Conservation (phyloP, 2,329 filamentous ascomycete species). For the Colletotrichum aenigma region DNA sequence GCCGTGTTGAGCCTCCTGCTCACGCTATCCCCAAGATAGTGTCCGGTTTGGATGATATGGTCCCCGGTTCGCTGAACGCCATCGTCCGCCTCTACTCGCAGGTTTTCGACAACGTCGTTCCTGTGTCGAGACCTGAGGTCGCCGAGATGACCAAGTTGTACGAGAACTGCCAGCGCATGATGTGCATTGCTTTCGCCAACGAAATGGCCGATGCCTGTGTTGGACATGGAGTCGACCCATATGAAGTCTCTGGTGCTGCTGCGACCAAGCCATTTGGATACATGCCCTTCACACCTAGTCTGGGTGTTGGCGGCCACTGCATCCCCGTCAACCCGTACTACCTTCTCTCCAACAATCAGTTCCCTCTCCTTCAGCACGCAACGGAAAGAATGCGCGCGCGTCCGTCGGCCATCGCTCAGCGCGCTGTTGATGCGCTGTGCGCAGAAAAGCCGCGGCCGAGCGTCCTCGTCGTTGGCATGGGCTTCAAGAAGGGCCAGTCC, state of each 20-base stretch:
- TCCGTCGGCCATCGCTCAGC: constrained; percentile 42
- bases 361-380: constrained; percentile 50
- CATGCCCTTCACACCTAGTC: constrained; percentile 47
- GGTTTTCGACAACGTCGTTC: constrained; percentile 52
- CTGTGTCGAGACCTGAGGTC: constrained; percentile 56
- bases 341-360: constrained; percentile 49
- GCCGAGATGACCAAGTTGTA: constrained; percentile 65
- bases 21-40: constrained; percentile 56
- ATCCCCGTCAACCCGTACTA: constrained; percentile 62
- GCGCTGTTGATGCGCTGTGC: constrained; percentile 35
- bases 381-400: constrained; percentile 47
- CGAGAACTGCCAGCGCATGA: constrained; percentile 62
- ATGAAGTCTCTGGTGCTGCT: constrained; percentile 54
- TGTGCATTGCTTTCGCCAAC: constrained; percentile 59
- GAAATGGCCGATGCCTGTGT: constrained; percentile 60
- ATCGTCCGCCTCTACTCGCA: constrained; percentile 49
- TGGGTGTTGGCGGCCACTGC: constrained; percentile 60
- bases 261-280: constrained; percentile 59
- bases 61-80: constrained; percentile 46
- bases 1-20: constrained; percentile 43
- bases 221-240: constrained; percentile 49
- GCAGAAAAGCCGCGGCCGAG: constrained; percentile 24
- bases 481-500: constrained; percentile 55
- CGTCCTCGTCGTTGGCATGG: constrained; percentile 51
- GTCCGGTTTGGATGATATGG: constrained; percentile 53